These are phyloP conservation scores for Ramalina peruviana DNA, from an alignment of 495 filamentous ascomycete species.

Conservation along the genomic window DNA sequence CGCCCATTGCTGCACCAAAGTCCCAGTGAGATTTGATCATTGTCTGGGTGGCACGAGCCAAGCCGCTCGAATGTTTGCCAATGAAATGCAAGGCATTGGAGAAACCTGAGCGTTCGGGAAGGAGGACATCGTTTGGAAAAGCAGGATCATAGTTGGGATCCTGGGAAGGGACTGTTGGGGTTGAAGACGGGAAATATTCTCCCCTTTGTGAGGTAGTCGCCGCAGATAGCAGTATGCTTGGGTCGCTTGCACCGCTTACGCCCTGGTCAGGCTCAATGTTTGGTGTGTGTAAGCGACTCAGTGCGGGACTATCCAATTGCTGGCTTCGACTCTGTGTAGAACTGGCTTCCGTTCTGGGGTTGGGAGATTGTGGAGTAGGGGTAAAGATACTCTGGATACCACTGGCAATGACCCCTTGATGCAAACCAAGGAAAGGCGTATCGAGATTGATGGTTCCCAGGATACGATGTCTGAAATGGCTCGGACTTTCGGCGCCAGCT, in stretches of 20 bases:
- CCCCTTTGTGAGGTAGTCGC: too few relatives aligned
- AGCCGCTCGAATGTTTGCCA: slow-evolving; percentile 57
- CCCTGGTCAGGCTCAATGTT: neutral
- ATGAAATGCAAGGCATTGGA: slow-evolving; percentile 61
- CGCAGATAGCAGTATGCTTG: too few relatives aligned
- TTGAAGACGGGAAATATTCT: neutral
- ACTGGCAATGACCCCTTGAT: slow-evolving; percentile 71
- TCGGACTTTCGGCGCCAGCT: slow-evolving; percentile 10
- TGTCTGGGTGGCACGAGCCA: slow-evolving; percentile 52
- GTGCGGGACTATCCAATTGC: neutral
- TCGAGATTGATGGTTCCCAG: slow-evolving; percentile 77
- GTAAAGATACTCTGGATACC: slow-evolving; percentile 68
- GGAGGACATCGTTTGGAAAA: slow-evolving; percentile 56
- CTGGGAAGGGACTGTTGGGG: slow-evolving; percentile 6
- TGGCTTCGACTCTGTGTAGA: neutral
- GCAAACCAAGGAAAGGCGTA: slow-evolving; percentile 75
- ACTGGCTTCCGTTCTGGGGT: neutral
- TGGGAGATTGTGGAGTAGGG: slow-evolving; percentile 31
- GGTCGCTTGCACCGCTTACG: too few relatives aligned
- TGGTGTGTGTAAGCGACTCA: neutral
- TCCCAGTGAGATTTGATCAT: slow-evolving; percentile 71
- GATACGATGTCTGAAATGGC: slow-evolving; percentile 50
- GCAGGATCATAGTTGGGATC: slow-evolving; percentile 61
- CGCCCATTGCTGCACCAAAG: slow-evolving; percentile 68
- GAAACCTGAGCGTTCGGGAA: slow-evolving; percentile 50